Base-by-base conservation (phyloP, 2,329 filamentous ascomycete genomes). In the Talaromyces marneffei region DNA sequence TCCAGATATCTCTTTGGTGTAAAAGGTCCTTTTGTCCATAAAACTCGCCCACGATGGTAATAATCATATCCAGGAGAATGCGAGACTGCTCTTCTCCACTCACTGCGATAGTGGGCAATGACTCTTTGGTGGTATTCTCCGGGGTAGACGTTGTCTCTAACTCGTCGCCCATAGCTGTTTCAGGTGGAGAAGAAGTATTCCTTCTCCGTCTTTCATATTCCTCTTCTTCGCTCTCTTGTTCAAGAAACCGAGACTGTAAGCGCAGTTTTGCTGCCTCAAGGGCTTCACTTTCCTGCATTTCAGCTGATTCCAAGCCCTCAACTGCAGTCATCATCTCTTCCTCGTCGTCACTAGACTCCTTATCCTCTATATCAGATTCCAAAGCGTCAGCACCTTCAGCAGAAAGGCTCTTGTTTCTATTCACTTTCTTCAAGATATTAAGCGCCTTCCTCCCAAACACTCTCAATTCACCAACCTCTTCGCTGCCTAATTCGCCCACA, bases 11-110 rank as follows among this genome's bases (percentile, higher is more conserved):
- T 62, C 91, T 84, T 64, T 87, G 89, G 68, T 89, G 86, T 54
- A 97, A 82, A 64, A 97, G 76, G 74, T 97, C 93, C 65, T 88
- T 83, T 76, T 97, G 93, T 1, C 93, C 92, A 75, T 92, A 97
- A 66, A 90, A 86, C 75, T 96, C 92, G 68, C 91, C 92, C 53
- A 89, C 87, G 37, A 97, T 83, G 0, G 90, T 94, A 66, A 97
- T 79, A 58, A 97, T 90, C 91, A 96, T 96, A 75, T 95, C 92
- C 35, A 97, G 80, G 42, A 91, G 92, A n/a, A 86, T 88, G 29
- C 84, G 80, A 18, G 69, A 55, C 40, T 60, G 59, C 4, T 69
- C 66, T 23, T 71, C 70, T 5, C 69, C 66, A 27, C 75, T 72
- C 23, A 59, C 55, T 39, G 33, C 16, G 12, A 69, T 72, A 68